Percentiles rank a stretch among this genome's conserved stretches.
phyloP scores from a whole-genome alignment of 306 rosid genomes.

The Prunus kanzakura region DNA sequence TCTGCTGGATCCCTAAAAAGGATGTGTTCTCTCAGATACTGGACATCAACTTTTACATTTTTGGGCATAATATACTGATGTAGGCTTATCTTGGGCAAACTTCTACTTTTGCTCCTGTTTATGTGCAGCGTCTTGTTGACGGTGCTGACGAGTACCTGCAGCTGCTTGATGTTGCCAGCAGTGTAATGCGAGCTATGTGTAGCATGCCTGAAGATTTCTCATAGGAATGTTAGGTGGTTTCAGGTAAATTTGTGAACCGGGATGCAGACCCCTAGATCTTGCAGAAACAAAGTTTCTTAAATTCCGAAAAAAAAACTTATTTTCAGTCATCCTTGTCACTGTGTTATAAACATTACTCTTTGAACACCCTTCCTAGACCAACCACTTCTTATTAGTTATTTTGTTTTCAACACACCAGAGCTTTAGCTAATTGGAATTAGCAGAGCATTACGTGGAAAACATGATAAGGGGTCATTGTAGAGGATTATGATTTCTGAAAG shows the following conservation, averaged over 20 bases:
- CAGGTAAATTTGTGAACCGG: not conserved
- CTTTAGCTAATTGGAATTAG: not conserved
- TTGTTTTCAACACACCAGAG: not conserved
- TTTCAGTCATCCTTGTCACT: not conserved
- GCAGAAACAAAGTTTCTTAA: not conserved
- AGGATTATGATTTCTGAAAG: conserved; percentile 1
- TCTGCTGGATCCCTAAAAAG: no score
- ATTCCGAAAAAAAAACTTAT: not conserved
- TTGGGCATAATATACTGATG: not conserved
- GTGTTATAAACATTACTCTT: no score
- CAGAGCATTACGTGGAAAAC: conserved; percentile 17
- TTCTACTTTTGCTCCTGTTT: conserved; percentile 25
- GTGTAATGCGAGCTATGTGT: conserved; percentile 55
- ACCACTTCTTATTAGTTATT: not conserved
- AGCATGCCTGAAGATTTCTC: conserved; percentile 65
- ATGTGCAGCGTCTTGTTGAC: conserved; percentile 75
- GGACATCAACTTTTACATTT: no score
- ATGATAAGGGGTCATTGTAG: not conserved
- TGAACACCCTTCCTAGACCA: not conserved
- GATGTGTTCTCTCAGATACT: no score
- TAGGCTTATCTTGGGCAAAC: not conserved
- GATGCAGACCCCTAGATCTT: conserved; percentile 3
- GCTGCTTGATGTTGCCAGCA: conserved; percentile 80
- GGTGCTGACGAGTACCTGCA: conserved; percentile 92
- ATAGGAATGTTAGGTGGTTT: conserved; percentile 23